These are phyloP conservation scores for Backusella morwellensis DNA, from an alignment of 192 early-diverging fungal genomes.

Conservation along the genomic window DNA sequence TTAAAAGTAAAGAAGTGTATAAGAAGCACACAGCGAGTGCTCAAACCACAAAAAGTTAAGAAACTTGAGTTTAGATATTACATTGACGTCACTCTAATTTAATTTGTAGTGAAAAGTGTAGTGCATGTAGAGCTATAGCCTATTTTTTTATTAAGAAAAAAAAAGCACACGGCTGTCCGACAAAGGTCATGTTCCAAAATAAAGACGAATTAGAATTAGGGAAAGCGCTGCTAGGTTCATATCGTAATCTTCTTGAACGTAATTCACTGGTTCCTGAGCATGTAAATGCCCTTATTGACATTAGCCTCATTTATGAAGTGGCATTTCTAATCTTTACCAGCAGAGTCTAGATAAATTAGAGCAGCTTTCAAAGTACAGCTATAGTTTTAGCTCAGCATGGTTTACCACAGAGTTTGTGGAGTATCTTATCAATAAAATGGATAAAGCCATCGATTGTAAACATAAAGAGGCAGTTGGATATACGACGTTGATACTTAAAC, in stretches of 20 bases:
- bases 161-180: no score
- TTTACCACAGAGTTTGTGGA: background rate
- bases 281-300: background rate
- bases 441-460: background rate
- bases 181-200: no score
- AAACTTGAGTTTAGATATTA: no score
- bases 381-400: background rate
- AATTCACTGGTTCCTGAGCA: background rate
- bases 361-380: background rate
- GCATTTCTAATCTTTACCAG: background rate
- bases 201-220: background rate
- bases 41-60: no score
- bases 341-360: background rate
- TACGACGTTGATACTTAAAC: background rate
- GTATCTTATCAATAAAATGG: background rate
- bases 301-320: background rate
- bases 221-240: background rate
- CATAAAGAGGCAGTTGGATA: background rate
- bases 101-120: no score
- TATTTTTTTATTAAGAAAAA: no score
- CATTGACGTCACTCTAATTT: no score
- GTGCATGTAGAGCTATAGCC: no score
- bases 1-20: no score
- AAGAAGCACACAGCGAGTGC: no score
- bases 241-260: background rate